A percentile compares a stretch with the other conserved stretches of the same genome.
phyloP scores from a whole-genome alignment of 306 rosid species.

The Lathyrus aphaca region DNA sequence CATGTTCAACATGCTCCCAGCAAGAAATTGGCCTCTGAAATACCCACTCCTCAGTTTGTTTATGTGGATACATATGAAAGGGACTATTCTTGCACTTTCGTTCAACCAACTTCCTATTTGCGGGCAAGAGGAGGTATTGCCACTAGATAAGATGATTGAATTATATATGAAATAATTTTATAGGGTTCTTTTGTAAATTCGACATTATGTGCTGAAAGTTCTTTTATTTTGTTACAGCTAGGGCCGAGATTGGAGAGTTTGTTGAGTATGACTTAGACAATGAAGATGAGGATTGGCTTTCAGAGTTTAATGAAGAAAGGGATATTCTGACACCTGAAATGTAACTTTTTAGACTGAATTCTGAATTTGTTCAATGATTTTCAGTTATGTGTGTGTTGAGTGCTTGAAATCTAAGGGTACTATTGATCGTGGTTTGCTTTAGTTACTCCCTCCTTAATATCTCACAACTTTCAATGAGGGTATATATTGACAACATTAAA shows the following conservation, averaged over 20 bases:
- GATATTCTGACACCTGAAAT: slow-evolving; percentile 66
- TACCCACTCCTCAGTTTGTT: slow-evolving; percentile 91
- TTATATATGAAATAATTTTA: slow-evolving; percentile 34
- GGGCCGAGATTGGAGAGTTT: slow-evolving; percentile 96
- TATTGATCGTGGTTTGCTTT: slow-evolving; percentile 17
- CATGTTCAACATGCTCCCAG: slow-evolving; percentile 48
- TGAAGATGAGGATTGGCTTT: slow-evolving; percentile 96
- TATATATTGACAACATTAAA: too few species aligned
- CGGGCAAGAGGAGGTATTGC: slow-evolving; percentile 89
- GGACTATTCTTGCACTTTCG: slow-evolving; percentile 83
- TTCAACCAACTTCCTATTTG: slow-evolving; percentile 84
- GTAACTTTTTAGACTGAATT: slow-evolving; percentile 44
- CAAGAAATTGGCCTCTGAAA: slow-evolving; percentile 71
- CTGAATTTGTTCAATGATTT: slow-evolving; percentile 17
- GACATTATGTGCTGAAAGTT: slow-evolving; percentile 28
- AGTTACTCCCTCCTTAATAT: too few species aligned
- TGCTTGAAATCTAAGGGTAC: slow-evolving; percentile 20
- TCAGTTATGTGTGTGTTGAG: slow-evolving; percentile 3
- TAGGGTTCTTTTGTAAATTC: slow-evolving; percentile 26
- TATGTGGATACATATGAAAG: slow-evolving; percentile 90
- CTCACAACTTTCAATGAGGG: too few species aligned
- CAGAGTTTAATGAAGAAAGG: slow-evolving; percentile 66
- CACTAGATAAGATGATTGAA: slow-evolving; percentile 21
- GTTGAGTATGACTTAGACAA: slow-evolving; percentile 95
- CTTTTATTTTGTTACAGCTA: slow-evolving; percentile 54